Percentiles rank a stretch among this genome's conserved stretches.
Conservation (phyloP, 371 early-diverging fungal genomes). For the Mortierella sp. region DNA sequence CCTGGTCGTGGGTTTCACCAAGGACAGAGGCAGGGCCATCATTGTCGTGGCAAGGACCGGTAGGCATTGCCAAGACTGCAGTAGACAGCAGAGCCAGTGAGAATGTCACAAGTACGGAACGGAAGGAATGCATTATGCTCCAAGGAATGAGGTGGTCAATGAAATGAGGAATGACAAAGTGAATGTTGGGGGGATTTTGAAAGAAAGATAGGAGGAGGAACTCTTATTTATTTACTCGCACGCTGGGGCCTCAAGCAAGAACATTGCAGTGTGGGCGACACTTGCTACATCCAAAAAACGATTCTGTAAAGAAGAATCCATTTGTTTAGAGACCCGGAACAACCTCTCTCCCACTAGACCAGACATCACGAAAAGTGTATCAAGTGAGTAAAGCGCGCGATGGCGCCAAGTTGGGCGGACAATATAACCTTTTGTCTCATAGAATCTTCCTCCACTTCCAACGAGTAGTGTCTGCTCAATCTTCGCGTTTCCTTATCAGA, state of each 20-base stretch:
- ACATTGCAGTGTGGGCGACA: neutral
- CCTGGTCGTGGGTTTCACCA: constrained; percentile 46
- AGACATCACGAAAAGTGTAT: neutral
- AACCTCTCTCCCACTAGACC: neutral
- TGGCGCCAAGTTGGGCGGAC: neutral
- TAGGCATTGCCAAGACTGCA: constrained; percentile 30
- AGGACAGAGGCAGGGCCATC: constrained; percentile 1
- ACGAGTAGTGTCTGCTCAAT: neutral
- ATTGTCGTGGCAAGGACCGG: constrained; percentile 13
- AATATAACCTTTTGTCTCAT: neutral
- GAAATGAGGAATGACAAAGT: constrained; percentile 2
- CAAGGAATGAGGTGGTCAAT: neutral
- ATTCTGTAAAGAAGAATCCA: too few species aligned
- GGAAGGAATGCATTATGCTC: constrained; percentile 28
- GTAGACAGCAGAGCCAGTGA: constrained; percentile 29
- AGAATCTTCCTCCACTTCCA: constrained; percentile 6
- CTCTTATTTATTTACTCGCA: neutral
- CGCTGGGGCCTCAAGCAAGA: neutral
- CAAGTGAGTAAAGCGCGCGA: too few species aligned
- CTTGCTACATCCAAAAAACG: too few species aligned
- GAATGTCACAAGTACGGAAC: constrained; percentile 20
- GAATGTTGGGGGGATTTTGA: neutral
- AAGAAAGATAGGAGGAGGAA: neutral
- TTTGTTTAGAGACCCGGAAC: neutral
- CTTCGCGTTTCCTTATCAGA: constrained; percentile 3